Base-by-base conservation (phyloP, 2,329 filamentous ascomycete genomes). In the Chaetomium strumarium region DNA sequence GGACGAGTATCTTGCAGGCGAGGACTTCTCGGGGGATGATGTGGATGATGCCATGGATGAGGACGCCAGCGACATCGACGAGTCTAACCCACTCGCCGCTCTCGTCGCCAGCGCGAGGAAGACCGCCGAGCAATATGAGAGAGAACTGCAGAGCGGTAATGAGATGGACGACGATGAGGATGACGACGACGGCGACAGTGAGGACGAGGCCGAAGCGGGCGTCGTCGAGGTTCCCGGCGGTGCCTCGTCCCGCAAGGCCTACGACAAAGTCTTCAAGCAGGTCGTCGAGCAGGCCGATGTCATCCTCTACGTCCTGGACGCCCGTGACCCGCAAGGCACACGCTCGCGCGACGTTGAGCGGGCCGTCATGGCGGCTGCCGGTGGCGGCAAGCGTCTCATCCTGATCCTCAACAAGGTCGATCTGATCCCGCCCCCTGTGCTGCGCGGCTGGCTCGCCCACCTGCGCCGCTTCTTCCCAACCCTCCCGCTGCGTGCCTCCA, bases 401-500 rank as follows among this genome's bases (percentile, higher is more conserved):
- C 82, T 96, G 54, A 82, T 96, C 53, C 77, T 96, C 61, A 96
- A 96, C 84, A 96, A 96, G 80, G 91, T 95, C 67, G 91, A 96
- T 68, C 79, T 96, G 52, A 80, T 96, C 42, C 91, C 91, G 2
- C 83, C 88, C 19, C 78, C 84, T 43, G 86, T 92, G 12, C 81
- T 96, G 41, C 89, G 88, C 67, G 83, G 79, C 63, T 96, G 91
- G 91, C 82, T 96, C 60, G 71, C 80, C 53, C 84, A 96, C 70
- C 80, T 96, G 58, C 86, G 90, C 56, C 83, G 89, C 60, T 95
- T 87, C 68, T 96, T 96, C 77, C 91, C 91, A 30, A 95, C 91
- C 7, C 77, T 96, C 34, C 91, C 91, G 19, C 83, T 96, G 48
- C 88, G 90, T 65, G 91, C 91, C 14, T 90, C 89, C 44, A 85